Percentiles rank a stretch among this genome's conserved stretches.
These are phyloP conservation scores for Aspergillus arachidicola DNA, from an alignment of 2,329 filamentous ascomycete genomes.

Conservation along the genomic window DNA sequence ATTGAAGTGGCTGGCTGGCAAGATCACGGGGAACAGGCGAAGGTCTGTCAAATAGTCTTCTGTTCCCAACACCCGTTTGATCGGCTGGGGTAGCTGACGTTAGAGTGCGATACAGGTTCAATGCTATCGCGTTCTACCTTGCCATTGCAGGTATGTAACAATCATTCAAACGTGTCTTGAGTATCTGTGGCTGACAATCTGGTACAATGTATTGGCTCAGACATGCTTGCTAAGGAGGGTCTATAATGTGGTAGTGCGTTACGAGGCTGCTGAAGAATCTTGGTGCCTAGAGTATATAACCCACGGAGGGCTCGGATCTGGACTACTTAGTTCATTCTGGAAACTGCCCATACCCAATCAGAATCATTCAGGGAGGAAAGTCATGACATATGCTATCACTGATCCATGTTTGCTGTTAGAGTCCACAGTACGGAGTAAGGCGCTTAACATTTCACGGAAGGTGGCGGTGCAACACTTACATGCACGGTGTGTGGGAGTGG, in stretches of 20 bases:
- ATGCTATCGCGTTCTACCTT: conserved; percentile 66
- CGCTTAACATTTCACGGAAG: neutral
- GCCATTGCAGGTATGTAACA: conserved; percentile 61
- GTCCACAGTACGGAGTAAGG: neutral
- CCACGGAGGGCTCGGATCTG: neutral
- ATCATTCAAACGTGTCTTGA: neutral
- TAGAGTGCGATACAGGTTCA: conserved; percentile 54
- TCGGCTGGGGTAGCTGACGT: conserved; percentile 1
- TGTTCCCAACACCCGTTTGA: neutral
- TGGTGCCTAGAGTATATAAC: conserved; percentile 8
- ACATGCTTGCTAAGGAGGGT: conserved; percentile 61
- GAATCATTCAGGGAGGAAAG: neutral
- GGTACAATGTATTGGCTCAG: neutral
- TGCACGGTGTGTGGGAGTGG: conserved; percentile 12
- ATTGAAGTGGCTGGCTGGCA: conserved; percentile 60
- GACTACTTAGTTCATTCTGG: neutral
- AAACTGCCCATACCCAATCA: neutral
- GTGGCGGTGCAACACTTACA: conserved; percentile 20
- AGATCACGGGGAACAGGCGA: conserved; percentile 57
- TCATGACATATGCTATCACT: neutral
- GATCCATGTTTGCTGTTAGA: neutral
- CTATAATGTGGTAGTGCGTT: conserved; percentile 7
- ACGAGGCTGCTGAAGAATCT: neutral
- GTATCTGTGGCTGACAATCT: neutral
- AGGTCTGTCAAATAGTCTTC: conserved; percentile 43